Percentiles rank a stretch among this genome's conserved stretches.
Evolutionary conservation across 2,329 filamentous ascomycete species (phyloP).

Genomic region (Trichoderma sp.): DNA sequence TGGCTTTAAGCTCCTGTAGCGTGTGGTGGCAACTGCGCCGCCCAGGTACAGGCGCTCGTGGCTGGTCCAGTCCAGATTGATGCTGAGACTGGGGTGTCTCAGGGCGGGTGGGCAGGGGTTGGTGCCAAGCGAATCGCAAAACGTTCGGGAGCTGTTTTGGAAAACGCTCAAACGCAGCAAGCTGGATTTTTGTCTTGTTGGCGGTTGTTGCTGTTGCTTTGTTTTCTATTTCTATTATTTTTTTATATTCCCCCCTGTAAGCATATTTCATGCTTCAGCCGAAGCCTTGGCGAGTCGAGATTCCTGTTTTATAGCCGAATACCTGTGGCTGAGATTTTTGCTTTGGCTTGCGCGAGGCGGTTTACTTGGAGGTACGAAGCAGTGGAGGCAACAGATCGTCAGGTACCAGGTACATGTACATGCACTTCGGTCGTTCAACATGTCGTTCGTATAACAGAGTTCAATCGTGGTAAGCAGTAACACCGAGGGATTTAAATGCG

Average conservation of each 20-base stretch:
- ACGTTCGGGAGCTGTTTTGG: constrained; percentile 4
- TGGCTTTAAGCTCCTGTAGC: neutral
- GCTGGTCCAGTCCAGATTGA: neutral
- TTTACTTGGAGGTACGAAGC: neutral
- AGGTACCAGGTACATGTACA: neutral
- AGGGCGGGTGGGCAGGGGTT: constrained; percentile 8
- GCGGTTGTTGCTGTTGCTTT: neutral
- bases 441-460: neutral
- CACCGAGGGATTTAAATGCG: neutral
- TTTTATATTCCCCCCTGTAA: neutral
- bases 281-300: neutral
- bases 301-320: neutral
- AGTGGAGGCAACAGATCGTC: neutral
- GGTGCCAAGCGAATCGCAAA: constrained; percentile 14
- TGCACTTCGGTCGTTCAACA: neutral
- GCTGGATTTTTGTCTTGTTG: neutral
- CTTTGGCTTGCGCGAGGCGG: neutral
- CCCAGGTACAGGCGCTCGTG: neutral
- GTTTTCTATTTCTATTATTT: neutral
- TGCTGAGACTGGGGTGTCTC: constrained; percentile 12
- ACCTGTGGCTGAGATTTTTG: neutral
- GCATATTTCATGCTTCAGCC: neutral
- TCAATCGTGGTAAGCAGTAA: neutral
- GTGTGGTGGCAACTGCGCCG: neutral
- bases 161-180: constrained; percentile 2